Evolutionary conservation across 345 rosid genomes (phyloP).

Genomic region (Iberis pinnata): DNA sequence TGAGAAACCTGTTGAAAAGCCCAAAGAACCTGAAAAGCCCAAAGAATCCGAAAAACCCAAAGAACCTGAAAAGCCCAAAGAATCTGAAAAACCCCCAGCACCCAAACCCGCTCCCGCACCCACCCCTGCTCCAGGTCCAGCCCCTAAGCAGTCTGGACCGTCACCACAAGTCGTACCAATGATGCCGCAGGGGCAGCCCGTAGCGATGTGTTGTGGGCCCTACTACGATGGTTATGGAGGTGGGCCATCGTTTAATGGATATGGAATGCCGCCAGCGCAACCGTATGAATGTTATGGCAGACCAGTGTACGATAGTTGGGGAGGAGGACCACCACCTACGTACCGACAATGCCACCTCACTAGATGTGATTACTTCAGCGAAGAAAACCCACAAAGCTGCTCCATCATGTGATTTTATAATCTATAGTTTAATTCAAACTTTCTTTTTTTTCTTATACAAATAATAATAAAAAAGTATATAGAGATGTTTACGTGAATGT

Average conservation of each 20-base stretch:
- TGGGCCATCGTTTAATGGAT: constrained; percentile 32
- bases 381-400: constrained; percentile 51
- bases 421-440: constrained; percentile 2
- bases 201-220: constrained; percentile 24
- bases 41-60: constrained; percentile 21
- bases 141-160: constrained; percentile 27
- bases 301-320: constrained; percentile 56
- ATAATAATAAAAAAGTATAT: neutral
- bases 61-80: constrained; percentile 12
- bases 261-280: constrained; percentile 27
- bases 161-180: constrained; percentile 20
- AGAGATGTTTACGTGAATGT: constrained; percentile 29
- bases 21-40: neutral
- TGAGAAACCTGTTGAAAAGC: constrained; percentile 2
- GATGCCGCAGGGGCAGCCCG: constrained; percentile 20
- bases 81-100: constrained; percentile 24
- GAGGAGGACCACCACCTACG: constrained; percentile 37
- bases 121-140: neutral
- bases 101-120: neutral
- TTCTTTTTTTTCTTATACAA: constrained; percentile 16
- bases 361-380: constrained; percentile 39
- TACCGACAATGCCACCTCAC: constrained; percentile 13
- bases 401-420: constrained; percentile 34
- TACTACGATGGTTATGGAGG: constrained; percentile 27
- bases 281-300: constrained; percentile 36